Percentiles rank a stretch among this genome's conserved stretches.
Evolutionary conservation across 1,284 basidiomycete genomes (phyloP).

Genomic region (Tilletia setariae): DNA sequence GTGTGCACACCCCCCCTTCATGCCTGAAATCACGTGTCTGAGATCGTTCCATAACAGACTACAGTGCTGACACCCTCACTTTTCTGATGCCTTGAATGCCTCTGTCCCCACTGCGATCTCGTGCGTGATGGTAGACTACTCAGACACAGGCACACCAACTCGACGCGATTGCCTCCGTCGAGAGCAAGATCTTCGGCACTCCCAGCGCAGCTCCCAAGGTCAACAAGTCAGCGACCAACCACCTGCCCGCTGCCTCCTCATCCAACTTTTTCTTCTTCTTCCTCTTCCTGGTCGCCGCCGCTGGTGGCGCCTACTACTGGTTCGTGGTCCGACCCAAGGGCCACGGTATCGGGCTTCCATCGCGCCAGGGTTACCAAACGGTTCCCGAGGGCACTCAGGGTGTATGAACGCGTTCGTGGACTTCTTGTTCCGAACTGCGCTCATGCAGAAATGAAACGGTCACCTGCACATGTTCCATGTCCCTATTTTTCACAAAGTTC

Average conservation of each 20-base stretch:
- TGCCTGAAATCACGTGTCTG: too few relatives aligned
- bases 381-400: neutral
- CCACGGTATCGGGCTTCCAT: neutral
- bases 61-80: too few relatives aligned
- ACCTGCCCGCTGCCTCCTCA: neutral
- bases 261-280: constrained; percentile 8
- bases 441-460: too few relatives aligned
- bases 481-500: too few relatives aligned
- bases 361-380: neutral
- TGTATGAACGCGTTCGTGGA: too few relatives aligned
- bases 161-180: neutral
- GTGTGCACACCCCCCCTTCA: too few relatives aligned
- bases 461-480: too few relatives aligned
- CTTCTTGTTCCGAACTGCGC: too few relatives aligned
- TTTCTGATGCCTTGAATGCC: too few relatives aligned
- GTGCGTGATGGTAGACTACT: too few relatives aligned
- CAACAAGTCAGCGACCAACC: neutral
- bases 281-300: neutral
- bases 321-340: neutral
- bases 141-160: constrained; percentile 8
- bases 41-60: too few relatives aligned
- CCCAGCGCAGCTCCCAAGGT: neutral
- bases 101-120: too few relatives aligned
- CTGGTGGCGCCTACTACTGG: neutral
- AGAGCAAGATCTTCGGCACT: neutral